phyloP scores from a whole-genome alignment of 176 grass and related monocot genomes.

The Hordeum marinum region DNA sequence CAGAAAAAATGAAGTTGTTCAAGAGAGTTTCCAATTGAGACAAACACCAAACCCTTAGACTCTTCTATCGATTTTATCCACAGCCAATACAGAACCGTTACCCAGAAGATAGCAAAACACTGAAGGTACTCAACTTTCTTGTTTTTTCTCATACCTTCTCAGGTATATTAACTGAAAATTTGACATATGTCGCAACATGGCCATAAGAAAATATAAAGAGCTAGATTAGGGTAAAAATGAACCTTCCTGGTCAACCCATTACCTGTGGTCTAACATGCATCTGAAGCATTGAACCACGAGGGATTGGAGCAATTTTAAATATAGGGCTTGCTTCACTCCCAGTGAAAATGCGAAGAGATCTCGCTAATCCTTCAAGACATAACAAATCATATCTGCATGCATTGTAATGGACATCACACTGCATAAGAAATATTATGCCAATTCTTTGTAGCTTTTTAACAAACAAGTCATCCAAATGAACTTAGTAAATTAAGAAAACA shows the following conservation, averaged over 20 bases:
- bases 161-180: neutral
- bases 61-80: neutral
- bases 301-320: slow-evolving; percentile 46
- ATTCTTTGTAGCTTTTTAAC: neutral
- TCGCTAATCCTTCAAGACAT: slow-evolving; percentile 87
- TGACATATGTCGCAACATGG: neutral
- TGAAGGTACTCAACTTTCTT: neutral
- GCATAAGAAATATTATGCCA: neutral
- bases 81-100: neutral
- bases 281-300: slow-evolving; percentile 49
- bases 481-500: neutral
- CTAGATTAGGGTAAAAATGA: neutral
- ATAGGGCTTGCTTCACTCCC: slow-evolving; percentile 53
- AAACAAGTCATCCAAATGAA: neutral
- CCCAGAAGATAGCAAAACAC: neutral
- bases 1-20: neutral
- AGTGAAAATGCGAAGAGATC: slow-evolving; percentile 76
- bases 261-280: slow-evolving; percentile 86
- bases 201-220: neutral
- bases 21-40: neutral
- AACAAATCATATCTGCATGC: slow-evolving; percentile 84
- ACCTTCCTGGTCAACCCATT: slow-evolving; percentile 2
- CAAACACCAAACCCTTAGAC: neutral
- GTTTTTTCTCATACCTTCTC: neutral
- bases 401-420: slow-evolving; percentile 7